Base-by-base conservation (phyloP, 129 eudicot species). In the Chrysanthemum seticuspe region DNA sequence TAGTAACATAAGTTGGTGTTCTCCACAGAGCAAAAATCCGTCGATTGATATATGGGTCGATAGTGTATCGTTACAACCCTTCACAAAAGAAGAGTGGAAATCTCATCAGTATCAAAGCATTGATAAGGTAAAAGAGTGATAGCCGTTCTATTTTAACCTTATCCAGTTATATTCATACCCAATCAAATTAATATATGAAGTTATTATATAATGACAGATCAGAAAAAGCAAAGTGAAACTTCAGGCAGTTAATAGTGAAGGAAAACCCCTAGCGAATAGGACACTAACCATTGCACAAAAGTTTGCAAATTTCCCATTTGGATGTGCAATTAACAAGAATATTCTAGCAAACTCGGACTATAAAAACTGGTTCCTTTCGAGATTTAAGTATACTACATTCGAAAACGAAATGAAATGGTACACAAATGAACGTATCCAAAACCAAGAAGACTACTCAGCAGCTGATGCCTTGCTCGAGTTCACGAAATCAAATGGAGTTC, bases 341-440 rank as follows among this genome's bases (percentile, higher is more conserved):
- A 84, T 90, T 67, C 70, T 87, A 67, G 48, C 7, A 27, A 87
- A 85, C 68, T 53, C 61, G 13, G 83, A 71, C 34, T 90, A 85
- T 63, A 88, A 87, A 64, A 55, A 80, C 67, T 87, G 96, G 96
- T 87, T 87, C 77, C 55, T 76, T 16, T 81, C 88, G 44, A 76
- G 96, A 75, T 90, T 87, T 70, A 78, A 67, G 57, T 76, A 66
- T 80, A 81, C 95, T 9, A 79, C 82, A 13, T 88, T 88, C 16
- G 95, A 81, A 57, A 83, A 86, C 65, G 90, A 86, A 61, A 78
- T 88, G 85, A 88, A 88, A 71, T 88, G 95, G 95, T 85, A 84
- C 64, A 15, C 72, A 66, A 86, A 71, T 19, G 86, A 85, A 63
- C 49, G 44, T 6, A 16, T 25, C 21, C 79, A 74, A 57, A 78